A percentile compares a stretch with the other conserved stretches of the same genome.
Evolutionary conservation across 306 rosid genomes (phyloP).

Genomic region (Corylus americana): DNA sequence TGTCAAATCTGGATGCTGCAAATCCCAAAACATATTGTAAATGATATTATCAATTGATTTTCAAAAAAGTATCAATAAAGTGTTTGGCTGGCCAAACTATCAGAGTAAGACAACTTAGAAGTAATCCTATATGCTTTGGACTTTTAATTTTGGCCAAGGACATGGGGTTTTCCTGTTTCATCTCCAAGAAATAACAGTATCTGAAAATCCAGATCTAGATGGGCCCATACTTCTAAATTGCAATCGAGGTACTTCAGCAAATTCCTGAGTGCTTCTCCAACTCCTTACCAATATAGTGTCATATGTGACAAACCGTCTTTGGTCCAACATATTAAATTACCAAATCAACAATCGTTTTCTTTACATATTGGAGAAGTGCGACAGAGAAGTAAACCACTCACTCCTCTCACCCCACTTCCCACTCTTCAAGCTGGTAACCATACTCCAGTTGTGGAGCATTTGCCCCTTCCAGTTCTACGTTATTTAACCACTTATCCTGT

Average conservation of each 20-base stretch:
- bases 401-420: neutral
- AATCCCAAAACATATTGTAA: constrained; percentile 27
- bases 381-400: constrained; percentile 6
- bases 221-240: neutral
- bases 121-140: neutral
- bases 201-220: neutral
- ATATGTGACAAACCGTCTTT: neutral
- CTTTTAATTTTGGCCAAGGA: neutral
- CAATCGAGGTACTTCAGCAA: neutral
- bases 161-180: neutral
- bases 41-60: constrained; percentile 16
- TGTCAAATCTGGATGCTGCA: constrained; percentile 94
- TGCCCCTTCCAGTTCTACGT: constrained; percentile 12
- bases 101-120: neutral
- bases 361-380: neutral
- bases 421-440: neutral
- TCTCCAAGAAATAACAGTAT: neutral
- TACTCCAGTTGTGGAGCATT: neutral
- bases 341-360: neutral
- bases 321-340: neutral
- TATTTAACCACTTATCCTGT: constrained; percentile 4
- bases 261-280: neutral
- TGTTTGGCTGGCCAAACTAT: constrained; percentile 15
- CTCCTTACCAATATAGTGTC: neutral
- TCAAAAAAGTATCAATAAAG: neutral